Conservation (phyloP, 2,329 filamentous ascomycete genomes). For the Pseudogymnoascus pannorum region DNA sequence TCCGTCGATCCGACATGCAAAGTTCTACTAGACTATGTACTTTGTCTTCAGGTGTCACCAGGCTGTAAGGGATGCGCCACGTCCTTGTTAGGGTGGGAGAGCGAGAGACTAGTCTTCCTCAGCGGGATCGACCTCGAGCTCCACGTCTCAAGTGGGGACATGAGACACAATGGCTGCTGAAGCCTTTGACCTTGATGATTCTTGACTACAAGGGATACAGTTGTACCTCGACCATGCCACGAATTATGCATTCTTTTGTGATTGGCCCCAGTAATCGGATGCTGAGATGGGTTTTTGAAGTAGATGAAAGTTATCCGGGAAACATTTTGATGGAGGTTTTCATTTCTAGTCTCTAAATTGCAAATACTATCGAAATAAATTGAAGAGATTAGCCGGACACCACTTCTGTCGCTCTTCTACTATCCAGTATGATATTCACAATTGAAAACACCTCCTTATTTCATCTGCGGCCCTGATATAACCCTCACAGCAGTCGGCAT, state of each 20-base stretch:
- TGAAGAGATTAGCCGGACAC: neutral
- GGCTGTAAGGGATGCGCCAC: neutral
- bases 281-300: neutral
- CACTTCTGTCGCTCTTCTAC: neutral
- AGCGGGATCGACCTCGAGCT: neutral
- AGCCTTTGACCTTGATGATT: neutral
- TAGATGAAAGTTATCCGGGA: neutral
- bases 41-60: neutral
- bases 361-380: neutral
- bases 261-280: neutral
- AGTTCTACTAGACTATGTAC: neutral
- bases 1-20: neutral
- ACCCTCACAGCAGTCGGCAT: slow-evolving; percentile 14
- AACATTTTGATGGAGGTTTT: neutral
- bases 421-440: slow-evolving; percentile 3
- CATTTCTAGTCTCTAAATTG: neutral
- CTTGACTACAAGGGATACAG: neutral
- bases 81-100: neutral
- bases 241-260: neutral
- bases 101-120: neutral
- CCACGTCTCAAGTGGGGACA: neutral
- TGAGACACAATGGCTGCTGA: neutral
- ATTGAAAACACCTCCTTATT: slow-evolving; percentile 15
- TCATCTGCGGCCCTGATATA: slow-evolving; percentile 13
- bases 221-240: neutral